phyloP scores from a whole-genome alignment of 2,329 filamentous ascomycete species.

The Beauveria varroae region DNA sequence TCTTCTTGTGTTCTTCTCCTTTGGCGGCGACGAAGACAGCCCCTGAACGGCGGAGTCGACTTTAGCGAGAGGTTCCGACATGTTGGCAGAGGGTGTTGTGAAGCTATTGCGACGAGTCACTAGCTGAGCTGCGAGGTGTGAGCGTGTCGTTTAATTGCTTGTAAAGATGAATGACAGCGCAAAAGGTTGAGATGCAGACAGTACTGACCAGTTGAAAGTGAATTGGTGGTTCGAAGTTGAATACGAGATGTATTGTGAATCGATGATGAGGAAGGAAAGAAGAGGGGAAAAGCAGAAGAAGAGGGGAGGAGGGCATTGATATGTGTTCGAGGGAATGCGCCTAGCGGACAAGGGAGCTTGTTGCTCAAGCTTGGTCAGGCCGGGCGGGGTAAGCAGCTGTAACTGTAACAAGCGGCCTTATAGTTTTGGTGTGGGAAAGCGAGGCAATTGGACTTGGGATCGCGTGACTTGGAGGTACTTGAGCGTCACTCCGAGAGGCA shows the following conservation, averaged over 20 bases:
- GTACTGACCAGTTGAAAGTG: neutral
- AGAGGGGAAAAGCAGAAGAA: constrained; percentile 16
- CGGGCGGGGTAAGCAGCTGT: constrained; percentile 8
- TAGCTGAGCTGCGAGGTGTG: constrained; percentile 4
- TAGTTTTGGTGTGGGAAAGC: neutral
- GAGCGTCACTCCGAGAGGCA: neutral
- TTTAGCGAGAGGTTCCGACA: constrained; percentile 62
- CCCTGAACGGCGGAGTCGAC: constrained; percentile 88
- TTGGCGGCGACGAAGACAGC: constrained; percentile 58
- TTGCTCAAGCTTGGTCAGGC: constrained; percentile 5
- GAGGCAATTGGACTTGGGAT: constrained; percentile 4
- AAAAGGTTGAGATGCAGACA: neutral
- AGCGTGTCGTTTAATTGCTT: neutral
- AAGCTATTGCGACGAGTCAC: constrained; percentile 8
- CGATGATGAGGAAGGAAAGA: constrained; percentile 21
- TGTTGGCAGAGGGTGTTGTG: constrained; percentile 19
- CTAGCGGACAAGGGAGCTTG: constrained; percentile 14
- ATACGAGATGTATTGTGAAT: constrained; percentile 12
- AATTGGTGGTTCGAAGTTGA: constrained; percentile 14
- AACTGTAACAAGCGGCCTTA: neutral
- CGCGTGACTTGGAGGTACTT: constrained; percentile 11
- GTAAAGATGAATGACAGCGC: too few species aligned
- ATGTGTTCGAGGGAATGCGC: constrained; percentile 20
- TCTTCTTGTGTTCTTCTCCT: constrained; percentile 62
- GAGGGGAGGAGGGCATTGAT: constrained; percentile 24